Base-by-base conservation (phyloP, 2,329 filamentous ascomycete species). In the Colletotrichum spaethianum region DNA sequence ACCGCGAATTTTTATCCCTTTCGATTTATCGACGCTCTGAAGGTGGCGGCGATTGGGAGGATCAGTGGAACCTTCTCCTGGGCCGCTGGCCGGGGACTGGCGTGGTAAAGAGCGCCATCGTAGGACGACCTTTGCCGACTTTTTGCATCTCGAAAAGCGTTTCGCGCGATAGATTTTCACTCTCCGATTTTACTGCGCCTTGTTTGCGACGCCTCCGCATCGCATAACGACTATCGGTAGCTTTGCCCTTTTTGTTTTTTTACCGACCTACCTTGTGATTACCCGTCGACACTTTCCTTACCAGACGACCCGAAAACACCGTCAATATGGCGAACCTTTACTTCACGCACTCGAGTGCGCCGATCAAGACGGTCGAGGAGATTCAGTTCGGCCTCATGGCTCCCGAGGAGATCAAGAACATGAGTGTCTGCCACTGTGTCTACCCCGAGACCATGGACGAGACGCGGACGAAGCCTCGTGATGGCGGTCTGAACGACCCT, bases 381-480 rank as follows among this genome's bases (percentile, higher is more conserved):
- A 98, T 99, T 79, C 97, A 99, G 88, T 99, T 99, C 82, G 96
- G 96, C 81, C 90, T 99, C 81, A 91, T 99, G 84, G 97, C 96
- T 44, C 96, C 96, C 33, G 96, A 99, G 83, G 97, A 99, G 87
- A 98, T 98, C 85, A 98, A 99, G 88, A 95, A 93, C 79, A 97
- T 98, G 94, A 98, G 95, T 84, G 96, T 98, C 75, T 93, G 92
- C 77, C 94, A 98, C 82, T 96, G 99, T 82, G 90, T 96, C 82
- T 98, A 98, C 81, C 95, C 96, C n/a, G 96, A 99, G 87, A 98
- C 96, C 36, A 98, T 99, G 96, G 96, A 99, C 81, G 96, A 99
- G 84, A 93, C 93, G 83, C 93, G 95, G 79, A 92, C 94, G 76
- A 94, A 94, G 82, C 96, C 96, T 75, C 94, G 96, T 77, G 93